Base-by-base conservation (phyloP, 139 green algal species). In the Chlamydomonas sphaeroides region DNA sequence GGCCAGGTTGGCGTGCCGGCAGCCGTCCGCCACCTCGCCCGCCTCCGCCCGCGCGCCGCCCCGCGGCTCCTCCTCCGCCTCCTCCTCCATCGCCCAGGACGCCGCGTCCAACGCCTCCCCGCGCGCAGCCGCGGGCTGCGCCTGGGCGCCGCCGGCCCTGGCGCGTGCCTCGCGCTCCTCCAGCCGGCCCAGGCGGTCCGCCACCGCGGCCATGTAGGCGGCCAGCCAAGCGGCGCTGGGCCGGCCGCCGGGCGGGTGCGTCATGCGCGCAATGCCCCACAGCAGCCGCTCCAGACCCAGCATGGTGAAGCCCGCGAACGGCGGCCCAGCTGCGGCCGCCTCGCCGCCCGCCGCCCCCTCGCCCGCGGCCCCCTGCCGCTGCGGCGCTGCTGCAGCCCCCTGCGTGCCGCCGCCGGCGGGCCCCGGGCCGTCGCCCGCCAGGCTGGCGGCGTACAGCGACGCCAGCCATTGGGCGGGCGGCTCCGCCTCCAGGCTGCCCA, bases 261-360 rank as follows among this genome's bases (percentile, higher is more conserved):
- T n/a, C 59, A 38, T 38, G 33, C 65, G 63, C 1, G 75, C 61
- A 11, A 82, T 51, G 17, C 61, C 75, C 77, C 77, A 84, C 3
- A 84, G 39, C 35, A 84, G 26, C 39, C 77, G 62, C n/a, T 84
- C 77, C 35, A 84, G 77, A 17, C 45, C 45, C 28, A 84, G 39
- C 2, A 48, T 28, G 11, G 56, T 71, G 14, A 75, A 84, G 35
- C 26, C 48, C 4, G 65, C 42, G 4, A 25, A 49, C 18, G 35
- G 48, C 11, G 18, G 10, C 23, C 3, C 56, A 26, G 56, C 56
- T 25, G 21, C 17, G 25, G 5, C 56, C 1, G n/a, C 56, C 18
- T n/a, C 56, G 1, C 3, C 23, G 15, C 3, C 56, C 23, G 1
- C 20, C 1, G 18, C 56, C 18, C 25, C 15, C 3, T 21, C 56